Evolutionary conservation across 163 green algal genomes (phyloP), one percentile per base, ranked within the genome.

Genomic region (Coccomyxa subellipsoidea): DNA sequence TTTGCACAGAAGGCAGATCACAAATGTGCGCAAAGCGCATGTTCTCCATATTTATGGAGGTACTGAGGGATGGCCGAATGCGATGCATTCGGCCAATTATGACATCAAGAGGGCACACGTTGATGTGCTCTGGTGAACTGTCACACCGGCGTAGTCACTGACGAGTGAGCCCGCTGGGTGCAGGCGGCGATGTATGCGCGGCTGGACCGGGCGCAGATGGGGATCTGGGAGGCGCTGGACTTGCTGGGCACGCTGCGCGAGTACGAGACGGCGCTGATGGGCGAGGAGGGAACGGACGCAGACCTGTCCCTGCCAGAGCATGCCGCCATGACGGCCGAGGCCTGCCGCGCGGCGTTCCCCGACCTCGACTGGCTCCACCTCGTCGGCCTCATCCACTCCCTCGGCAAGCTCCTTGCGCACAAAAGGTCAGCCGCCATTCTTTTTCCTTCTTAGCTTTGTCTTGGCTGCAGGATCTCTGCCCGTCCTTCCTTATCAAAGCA

Each of bases 321-420:
- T 72, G 91, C 91, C 37, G 81, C 93, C 10, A 88, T 88, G 84
- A 82, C 71, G 37, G 84, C 81, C 12, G 81, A 83, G 38, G 54
- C 38, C 25, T 84, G 83, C 83, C 69, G 82, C 31, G 77, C 89
- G 12, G 86, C 89, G 25, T 90, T 91, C 80, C 93, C 93, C 3
- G 88, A 95, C 27, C 84, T 90, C 77, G 91, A 95, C 69, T 96
- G 90, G 90, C 86, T 96, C 88, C 88, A 93, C 39, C 84, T 97
- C 66, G 92, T 93, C 32, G 94, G 91, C 29, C 87, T 96, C 35
- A 88, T 97, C 10, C 92, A 96, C 78, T 84, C 85, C 15, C 88
- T 96, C n/a, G 94, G 94, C 79, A 95, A 95, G 85, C 88, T 97
- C 83, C 90, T 97, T 66, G 89, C 89, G 34, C 93, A 96, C 85